Evolutionary conservation across 805 yeast species (phyloP).

Genomic region (Candida multigemmis): DNA sequence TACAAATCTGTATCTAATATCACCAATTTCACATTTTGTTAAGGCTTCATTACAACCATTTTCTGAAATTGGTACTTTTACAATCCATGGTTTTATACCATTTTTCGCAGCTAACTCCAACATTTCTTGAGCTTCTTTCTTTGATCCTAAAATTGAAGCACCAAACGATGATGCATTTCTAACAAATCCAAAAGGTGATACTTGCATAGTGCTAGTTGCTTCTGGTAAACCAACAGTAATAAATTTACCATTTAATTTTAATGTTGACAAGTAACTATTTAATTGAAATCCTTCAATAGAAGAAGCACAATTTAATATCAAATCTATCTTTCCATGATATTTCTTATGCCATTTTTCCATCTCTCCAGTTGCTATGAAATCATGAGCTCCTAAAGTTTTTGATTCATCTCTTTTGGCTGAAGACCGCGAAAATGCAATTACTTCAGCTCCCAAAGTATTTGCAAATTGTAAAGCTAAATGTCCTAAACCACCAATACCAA

Average conservation of each 20-base stretch:
- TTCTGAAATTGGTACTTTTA: slow-evolving; percentile 45
- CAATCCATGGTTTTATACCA: slow-evolving; percentile 54
- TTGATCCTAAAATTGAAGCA: slow-evolving; percentile 53
- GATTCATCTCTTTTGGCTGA: slow-evolving; percentile 44
- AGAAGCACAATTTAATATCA: slow-evolving; percentile 40
- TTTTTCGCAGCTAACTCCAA: slow-evolving; percentile 54
- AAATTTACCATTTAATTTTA: slow-evolving; percentile 52
- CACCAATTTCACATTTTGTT: slow-evolving; percentile 43
- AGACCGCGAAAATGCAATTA: slow-evolving; percentile 47
- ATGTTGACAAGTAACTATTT: slow-evolving; percentile 22
- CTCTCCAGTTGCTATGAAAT: slow-evolving; percentile 40
- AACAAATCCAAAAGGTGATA: slow-evolving; percentile 45
- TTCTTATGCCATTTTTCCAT: slow-evolving; percentile 13
- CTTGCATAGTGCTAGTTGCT: slow-evolving; percentile 29
- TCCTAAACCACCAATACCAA: slow-evolving; percentile 64
- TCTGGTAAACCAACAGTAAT: slow-evolving; percentile 63
- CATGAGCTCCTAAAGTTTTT: slow-evolving; percentile 44
- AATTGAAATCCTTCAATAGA: slow-evolving; percentile 16
- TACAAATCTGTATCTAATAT: slow-evolving; percentile 57
- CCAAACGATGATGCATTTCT: slow-evolving; percentile 42
- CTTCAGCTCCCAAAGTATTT: slow-evolving; percentile 55
- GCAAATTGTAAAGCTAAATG: slow-evolving; percentile 56
- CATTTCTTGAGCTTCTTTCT: slow-evolving; percentile 58
- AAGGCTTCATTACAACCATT: slow-evolving; percentile 47
- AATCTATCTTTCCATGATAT: slow-evolving; percentile 23